Percentiles rank a stretch among this genome's conserved stretches.
Conservation (phyloP, 148 eudicot genomes). For the Talinum fruticosum region DNA sequence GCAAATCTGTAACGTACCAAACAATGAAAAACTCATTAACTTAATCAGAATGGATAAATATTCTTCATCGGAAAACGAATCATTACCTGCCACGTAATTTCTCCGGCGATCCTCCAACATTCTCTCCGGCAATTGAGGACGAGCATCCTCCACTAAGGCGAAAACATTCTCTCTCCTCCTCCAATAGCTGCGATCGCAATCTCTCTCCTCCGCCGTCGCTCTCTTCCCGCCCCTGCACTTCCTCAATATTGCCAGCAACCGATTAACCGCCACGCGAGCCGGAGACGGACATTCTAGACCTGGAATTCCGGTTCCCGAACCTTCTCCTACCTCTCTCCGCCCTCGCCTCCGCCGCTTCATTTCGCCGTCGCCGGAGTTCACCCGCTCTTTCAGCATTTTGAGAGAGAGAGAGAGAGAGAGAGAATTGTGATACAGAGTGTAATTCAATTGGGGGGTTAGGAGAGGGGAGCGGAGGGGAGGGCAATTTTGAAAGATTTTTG, state of each 20-base stretch:
- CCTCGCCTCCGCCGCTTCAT: too few species aligned
- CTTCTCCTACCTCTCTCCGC: neutral
- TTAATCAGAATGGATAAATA: neutral
- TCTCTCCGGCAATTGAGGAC: neutral
- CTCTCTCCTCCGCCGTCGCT: neutral
- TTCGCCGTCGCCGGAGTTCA: too few species aligned
- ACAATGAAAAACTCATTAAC: too few species aligned
- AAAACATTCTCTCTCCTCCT: conserved; percentile 18
- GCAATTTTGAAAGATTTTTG: too few species aligned
- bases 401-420: too few species aligned
- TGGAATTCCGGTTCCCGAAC: conserved; percentile 9
- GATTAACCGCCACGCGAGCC: conserved; percentile 26
- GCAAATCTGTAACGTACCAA: too few species aligned
- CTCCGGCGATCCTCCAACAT: neutral
- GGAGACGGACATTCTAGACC: conserved; percentile 35
- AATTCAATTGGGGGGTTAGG: too few species aligned
- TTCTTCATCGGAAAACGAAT: too few species aligned
- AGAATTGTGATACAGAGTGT: too few species aligned
- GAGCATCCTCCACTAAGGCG: neutral
- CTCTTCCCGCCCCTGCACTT: conserved; percentile 13
- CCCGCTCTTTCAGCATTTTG: too few species aligned
- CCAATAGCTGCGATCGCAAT: neutral
- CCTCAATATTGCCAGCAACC: conserved; percentile 22
- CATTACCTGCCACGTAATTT: conserved; percentile 17
- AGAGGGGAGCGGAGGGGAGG: too few species aligned